Conservation (phyloP, 345 rosid genomes). For the Theobroma cacao region DNA sequence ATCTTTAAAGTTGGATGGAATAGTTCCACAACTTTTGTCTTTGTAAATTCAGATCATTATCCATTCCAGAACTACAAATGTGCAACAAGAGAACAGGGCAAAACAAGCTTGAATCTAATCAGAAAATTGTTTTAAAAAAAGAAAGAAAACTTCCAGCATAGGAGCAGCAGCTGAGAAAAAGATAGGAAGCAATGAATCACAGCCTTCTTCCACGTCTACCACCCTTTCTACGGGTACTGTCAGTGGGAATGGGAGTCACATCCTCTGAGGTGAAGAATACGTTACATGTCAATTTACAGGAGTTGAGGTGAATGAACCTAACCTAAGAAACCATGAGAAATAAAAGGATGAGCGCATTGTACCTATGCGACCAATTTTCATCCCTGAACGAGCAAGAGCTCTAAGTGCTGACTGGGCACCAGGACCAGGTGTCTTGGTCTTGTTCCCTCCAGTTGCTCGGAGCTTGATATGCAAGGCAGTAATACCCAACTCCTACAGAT, state of each 20-base stretch:
- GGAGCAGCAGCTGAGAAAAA: conserved; percentile 9
- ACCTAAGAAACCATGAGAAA: background rate
- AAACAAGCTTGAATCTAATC: background rate
- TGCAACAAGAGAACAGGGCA: conserved; percentile 6
- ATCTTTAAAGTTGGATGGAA: background rate
- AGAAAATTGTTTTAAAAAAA: background rate
- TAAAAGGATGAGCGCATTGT: background rate
- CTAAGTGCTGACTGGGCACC: conserved; percentile 92
- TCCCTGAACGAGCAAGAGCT: conserved; percentile 95
- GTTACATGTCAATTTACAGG: background rate
- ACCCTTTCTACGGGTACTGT: conserved; percentile 92
- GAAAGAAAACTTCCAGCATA: conserved; percentile 11
- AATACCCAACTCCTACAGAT: conserved; percentile 67
- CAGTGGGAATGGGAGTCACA: conserved; percentile 90
- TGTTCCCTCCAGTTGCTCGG: conserved; percentile 85
- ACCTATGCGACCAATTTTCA: conserved; percentile 93
- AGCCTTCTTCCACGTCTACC: conserved; percentile 93
- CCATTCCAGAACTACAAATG: conserved; percentile 20
- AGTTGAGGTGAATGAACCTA: background rate
- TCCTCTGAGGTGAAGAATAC: conserved; percentile 56
- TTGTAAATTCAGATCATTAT: background rate
- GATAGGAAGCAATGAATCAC: conserved; percentile 23
- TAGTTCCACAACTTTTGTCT: background rate
- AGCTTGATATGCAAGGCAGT: conserved; percentile 84
- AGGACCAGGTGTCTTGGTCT: conserved; percentile 85